Conservation (phyloP, 2,329 filamentous ascomycete genomes). For the Arthroderma sp. region DNA sequence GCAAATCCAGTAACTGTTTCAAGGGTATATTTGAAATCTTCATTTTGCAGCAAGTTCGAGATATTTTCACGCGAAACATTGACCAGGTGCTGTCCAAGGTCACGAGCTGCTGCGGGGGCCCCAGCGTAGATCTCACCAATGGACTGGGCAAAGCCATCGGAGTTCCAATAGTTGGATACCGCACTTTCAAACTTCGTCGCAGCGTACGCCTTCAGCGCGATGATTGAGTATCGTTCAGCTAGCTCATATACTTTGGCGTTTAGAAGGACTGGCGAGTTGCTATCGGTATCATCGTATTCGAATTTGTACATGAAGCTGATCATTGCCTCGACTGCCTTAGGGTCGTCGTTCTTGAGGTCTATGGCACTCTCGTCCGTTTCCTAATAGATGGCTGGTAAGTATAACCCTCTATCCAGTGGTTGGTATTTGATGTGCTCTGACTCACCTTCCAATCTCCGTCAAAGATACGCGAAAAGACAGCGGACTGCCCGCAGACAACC, state of each 20-base stretch:
- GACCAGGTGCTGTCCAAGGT: not conserved
- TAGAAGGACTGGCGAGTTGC: not conserved
- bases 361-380: conserved; percentile 5
- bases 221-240: not conserved
- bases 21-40: not conserved
- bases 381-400: not conserved
- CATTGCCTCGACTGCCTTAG: conserved; percentile 14
- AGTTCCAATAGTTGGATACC: not conserved
- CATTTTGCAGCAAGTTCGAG: not conserved
- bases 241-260: not conserved
- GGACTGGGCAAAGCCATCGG: not conserved
- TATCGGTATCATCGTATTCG: not conserved
- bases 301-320: conserved; percentile 16
- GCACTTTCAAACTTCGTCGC: not conserved
- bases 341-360: conserved; percentile 12
- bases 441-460: conserved; percentile 5
- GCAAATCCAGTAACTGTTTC: not conserved
- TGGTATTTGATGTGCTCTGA: not conserved
- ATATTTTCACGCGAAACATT: not conserved
- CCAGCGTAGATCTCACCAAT: not conserved
- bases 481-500: conserved; percentile 3
- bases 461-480: conserved; percentile 2
- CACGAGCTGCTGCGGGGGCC: not conserved
- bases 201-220: not conserved
- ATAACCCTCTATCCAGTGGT: too few relatives aligned